Evolutionary conservation across 768 basidiomycete species (phyloP), one percentile per base, ranked within the genome.

Genomic region (Mycena rosella): DNA sequence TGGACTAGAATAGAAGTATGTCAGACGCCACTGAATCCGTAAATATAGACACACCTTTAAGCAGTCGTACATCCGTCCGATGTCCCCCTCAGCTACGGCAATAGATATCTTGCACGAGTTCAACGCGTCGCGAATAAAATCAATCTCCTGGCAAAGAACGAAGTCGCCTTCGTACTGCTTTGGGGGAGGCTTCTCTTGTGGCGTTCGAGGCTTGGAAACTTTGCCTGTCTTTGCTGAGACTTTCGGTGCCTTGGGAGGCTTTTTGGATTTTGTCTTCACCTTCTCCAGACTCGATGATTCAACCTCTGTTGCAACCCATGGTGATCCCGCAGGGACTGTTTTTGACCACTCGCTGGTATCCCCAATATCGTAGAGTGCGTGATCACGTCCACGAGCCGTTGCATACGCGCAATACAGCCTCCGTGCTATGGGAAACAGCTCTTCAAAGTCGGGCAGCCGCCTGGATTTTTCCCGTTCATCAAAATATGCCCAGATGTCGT

Each of bases 1-100:
- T 78, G 36, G 24, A n/a, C 13, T 40, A 5, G n/a, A 44, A n/a
- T 3, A 20, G 42, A n/a, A n/a, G n/a, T n/a, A n/a, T n/a, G n/a
- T n/a, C n/a, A n/a, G n/a, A n/a, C n/a, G n/a, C n/a, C n/a, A n/a
- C 5, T 4, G n/a, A n/a, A n/a, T n/a, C 10, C 20, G 13, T 44
- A n/a, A 44, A 5, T 2, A 44, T n/a, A n/a, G 22, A 30, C 26
- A 51, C 8, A 78, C 74, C 74, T 81, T 81, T 44, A 82, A 45
- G 11, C 67, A 53, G 44, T 79, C 79, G 55, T 74, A 82, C 2
- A 78, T 66, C 5, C 78, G 70, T 1, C 79, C 79, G 27, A 73
- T 65, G 70, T 81, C 80, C 0, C 81, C 81, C 36, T 75, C 71
- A 13, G 80, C 75, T 0, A 72, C 72, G 1, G 78, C 75, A 32